Conservation (phyloP, 1,284 basidiomycete species). For the Cutaneotrichosporon dermatis region DNA sequence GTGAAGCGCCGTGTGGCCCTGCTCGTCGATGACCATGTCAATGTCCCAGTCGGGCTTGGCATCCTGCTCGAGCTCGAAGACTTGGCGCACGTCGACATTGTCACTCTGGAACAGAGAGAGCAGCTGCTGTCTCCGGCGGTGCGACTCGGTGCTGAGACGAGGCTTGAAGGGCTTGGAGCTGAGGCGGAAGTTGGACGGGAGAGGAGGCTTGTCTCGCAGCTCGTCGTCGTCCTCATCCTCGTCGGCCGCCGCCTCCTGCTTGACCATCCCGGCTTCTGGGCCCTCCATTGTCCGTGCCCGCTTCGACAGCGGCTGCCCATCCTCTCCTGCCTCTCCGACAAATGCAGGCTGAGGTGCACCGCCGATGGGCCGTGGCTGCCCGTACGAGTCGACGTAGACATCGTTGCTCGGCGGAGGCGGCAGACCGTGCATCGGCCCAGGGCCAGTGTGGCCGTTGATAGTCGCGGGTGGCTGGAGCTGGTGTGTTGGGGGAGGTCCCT, state of each 20-base stretch:
- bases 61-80: constrained; percentile 23
- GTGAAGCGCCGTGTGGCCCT: constrained; percentile 91
- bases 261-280: constrained; percentile 2
- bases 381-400: constrained; percentile 44
- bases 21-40: constrained; percentile 83
- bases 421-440: constrained; percentile 18
- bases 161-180: constrained; percentile 63
- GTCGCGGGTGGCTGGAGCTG: constrained; percentile 26
- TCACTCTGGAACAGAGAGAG: constrained; percentile 34
- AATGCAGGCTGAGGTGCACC: constrained; percentile 10
- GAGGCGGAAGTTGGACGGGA: constrained; percentile 56
- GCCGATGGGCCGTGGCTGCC: constrained; percentile 33
- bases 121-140: constrained; percentile 41
- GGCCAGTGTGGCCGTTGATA: constrained; percentile 33
- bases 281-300: constrained; percentile 9
- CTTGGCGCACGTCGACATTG: constrained; percentile 26
- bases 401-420: constrained; percentile 29
- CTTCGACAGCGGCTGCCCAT: constrained; percentile 26
- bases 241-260: constrained; percentile 6
- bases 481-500: not conserved
- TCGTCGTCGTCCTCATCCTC: constrained; percentile 32
- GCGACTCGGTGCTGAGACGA: constrained; percentile 54
- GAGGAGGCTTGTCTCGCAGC: constrained; percentile 25
- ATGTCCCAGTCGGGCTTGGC: constrained; percentile 55
- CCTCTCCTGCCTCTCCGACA: not conserved